These are phyloP conservation scores for Pseudozyma tsukubaensis DNA, from an alignment of 1,284 basidiomycete genomes.

Conservation along the genomic window DNA sequence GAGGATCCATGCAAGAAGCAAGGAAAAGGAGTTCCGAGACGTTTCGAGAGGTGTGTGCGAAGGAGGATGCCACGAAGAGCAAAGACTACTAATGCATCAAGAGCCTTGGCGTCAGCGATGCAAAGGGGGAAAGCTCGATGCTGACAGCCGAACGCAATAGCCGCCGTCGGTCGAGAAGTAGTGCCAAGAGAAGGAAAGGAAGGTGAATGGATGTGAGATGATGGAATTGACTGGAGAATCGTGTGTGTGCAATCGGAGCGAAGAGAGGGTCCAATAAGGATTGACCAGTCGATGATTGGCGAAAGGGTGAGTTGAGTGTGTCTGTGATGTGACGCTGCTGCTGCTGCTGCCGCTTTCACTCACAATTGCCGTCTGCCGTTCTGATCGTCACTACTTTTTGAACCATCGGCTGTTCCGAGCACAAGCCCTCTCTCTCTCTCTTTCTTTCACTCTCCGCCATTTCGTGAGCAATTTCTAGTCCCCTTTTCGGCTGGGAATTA, in stretches of 20 bases:
- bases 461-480: no score
- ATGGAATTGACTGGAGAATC: background rate
- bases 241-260: background rate
- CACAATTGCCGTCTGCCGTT: background rate
- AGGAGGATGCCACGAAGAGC: slow-evolving; percentile 6
- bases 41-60: background rate
- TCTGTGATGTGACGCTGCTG: background rate
- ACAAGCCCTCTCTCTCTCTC: no score
- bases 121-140: background rate
- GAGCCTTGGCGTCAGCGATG: background rate
- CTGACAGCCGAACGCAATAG: no score
- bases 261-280: background rate
- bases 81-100: slow-evolving; percentile 6
- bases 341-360: no score
- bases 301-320: background rate
- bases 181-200: background rate
- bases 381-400: no score
- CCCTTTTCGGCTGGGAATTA: no score
- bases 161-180: no score
- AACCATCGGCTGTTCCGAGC: no score
- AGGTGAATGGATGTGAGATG: background rate
- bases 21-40: background rate
- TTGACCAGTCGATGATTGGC: background rate
- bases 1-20: slow-evolving; percentile 26
- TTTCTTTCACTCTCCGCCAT: no score